phyloP scores from a whole-genome alignment of 2,329 filamentous ascomycete species.

The Microsporum ferrugineum region DNA sequence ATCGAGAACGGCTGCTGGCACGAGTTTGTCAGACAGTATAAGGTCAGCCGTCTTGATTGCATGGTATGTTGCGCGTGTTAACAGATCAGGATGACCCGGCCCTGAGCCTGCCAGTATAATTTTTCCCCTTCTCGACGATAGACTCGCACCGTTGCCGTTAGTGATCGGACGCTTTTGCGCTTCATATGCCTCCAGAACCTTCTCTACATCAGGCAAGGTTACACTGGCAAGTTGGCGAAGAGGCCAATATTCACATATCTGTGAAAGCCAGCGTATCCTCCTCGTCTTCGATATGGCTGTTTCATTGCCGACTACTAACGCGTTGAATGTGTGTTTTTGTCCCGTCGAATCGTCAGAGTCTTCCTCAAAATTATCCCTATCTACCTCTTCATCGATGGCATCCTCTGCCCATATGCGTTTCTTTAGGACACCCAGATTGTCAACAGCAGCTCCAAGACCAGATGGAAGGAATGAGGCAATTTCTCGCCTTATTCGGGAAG shows the following conservation, averaged over 20 bases:
- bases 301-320: conserved; percentile 59
- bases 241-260: conserved; percentile 99
- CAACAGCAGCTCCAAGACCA: conserved; percentile 64
- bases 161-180: conserved; percentile 14
- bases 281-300: conserved; percentile 62
- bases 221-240: conserved; percentile 69
- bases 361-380: conserved; percentile 33
- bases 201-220: conserved; percentile 65
- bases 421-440: conserved; percentile 62
- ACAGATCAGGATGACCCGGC: conserved; percentile 80
- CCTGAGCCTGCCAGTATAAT: conserved; percentile 87
- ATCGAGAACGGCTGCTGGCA: conserved; percentile 69
- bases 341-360: conserved; percentile 39
- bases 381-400: conserved; percentile 38
- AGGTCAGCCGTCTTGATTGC: conserved; percentile 40
- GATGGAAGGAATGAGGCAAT: conserved; percentile 68
- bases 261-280: conserved; percentile 82
- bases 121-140: conserved; percentile 42
- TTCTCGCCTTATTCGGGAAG: conserved; percentile 77
- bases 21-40: conserved; percentile 44
- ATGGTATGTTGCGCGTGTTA: conserved; percentile 53
- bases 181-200: conserved; percentile 61
- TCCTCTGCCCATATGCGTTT: conserved; percentile 65
- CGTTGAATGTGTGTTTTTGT: conserved; percentile 76
- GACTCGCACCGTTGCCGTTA: conserved; percentile 10